A percentile compares a stretch with the other conserved stretches of the same genome.
Conservation (phyloP, 805 yeast genomes). For the Saitoella complicata region DNA sequence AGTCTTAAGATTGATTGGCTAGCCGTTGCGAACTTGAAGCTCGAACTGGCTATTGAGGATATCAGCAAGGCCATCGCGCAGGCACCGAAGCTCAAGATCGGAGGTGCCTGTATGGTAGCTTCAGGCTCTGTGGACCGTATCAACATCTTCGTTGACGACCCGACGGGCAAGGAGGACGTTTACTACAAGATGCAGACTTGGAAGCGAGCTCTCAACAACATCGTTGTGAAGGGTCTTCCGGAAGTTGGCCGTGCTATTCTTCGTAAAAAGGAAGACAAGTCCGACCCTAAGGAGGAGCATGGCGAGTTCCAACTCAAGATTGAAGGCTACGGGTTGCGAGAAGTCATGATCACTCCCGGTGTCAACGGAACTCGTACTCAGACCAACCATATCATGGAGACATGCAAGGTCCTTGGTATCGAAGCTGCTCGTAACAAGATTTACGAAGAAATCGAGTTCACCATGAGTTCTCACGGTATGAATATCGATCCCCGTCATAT, state of each 20-base stretch:
- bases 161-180: constrained; percentile 31
- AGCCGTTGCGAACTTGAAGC: constrained; percentile 76
- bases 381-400: constrained; percentile 87
- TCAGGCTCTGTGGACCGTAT: not conserved
- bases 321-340: constrained; percentile 93
- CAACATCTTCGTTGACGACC: not conserved
- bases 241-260: constrained; percentile 92
- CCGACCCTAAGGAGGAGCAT: too few species aligned
- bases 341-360: constrained; percentile 97
- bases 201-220: constrained; percentile 67
- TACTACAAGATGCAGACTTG: constrained; percentile 82
- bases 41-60: constrained; percentile 74
- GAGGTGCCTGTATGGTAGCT: constrained; percentile 16
- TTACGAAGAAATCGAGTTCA: constrained; percentile 85
- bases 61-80: constrained; percentile 64
- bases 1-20: constrained; percentile 67
- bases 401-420: constrained; percentile 77
- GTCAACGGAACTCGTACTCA: constrained; percentile 71
- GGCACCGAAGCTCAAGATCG: constrained; percentile 82
- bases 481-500: constrained; percentile 99
- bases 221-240: constrained; percentile 85
- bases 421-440: constrained; percentile 95
- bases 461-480: constrained; percentile 99
- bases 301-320: constrained; percentile 73
- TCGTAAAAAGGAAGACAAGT: constrained; percentile 58